Evolutionary conservation across 768 basidiomycete species (phyloP), one percentile per base, ranked within the genome.

Genomic region (Suillus hirtellus): DNA sequence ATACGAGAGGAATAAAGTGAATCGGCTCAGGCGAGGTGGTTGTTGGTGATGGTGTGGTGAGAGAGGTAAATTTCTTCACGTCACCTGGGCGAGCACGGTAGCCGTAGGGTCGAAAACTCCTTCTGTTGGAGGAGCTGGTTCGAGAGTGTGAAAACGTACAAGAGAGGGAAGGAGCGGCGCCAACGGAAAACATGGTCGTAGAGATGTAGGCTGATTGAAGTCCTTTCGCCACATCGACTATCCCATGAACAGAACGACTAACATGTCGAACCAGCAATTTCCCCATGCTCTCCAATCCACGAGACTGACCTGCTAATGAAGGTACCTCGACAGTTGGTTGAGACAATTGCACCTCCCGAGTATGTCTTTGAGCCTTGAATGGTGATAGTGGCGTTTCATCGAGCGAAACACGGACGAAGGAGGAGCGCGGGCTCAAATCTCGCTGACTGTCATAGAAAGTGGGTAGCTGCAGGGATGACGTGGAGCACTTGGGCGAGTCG

Each of bases 191-290:
- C 70, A 83, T 73, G 6, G 86, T 80, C 38, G 84, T 82, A 52
- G 77, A 74, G 64, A 88, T 80, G 66, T 87, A 89, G 42, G 82
- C 84, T 21, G 76, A 78, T 71, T 89, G 87, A 67, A 89, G 77
- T 12, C 81, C 81, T 63, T 80, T 81, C 8, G 86, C 88, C 0
- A 83, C 75, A 68, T 81, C 82, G 47, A 87, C 72, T 54, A 88
- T 71, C 54, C 76, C 77, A 21, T 72, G 64, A 15, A 80, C 76
- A 3, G 80, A 80, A 58, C 75, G 74, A 27, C 73, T 65, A 54
- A 80, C 72, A 34, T 72, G 79, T 31, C 65, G 60, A 1, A 70
- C 69, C 2, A 75, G 61, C 2, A 63, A 47, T 0, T 61, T 60
- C 2, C 65, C 69, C 31, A 70, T 40, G 63, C 21, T 31, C 19